Evolutionary conservation across 345 rosid species (phyloP), one percentile per base, ranked within the genome.

Genomic region (Trapa incisa): DNA sequence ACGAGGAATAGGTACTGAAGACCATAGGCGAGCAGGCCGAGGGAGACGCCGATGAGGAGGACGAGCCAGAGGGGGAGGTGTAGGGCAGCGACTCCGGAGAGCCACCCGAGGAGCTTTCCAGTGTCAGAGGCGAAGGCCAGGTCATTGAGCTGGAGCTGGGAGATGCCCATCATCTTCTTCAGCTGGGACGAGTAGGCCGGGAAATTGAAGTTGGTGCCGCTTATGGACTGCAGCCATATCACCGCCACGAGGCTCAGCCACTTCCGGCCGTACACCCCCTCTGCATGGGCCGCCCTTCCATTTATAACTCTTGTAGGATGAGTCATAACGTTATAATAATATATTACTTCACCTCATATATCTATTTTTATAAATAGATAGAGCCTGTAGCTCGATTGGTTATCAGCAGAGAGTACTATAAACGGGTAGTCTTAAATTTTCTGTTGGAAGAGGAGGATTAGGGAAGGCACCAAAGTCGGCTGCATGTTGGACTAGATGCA

Each of bases 51-150:
- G 29, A 79, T 69, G 43, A 94, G 67, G 67, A 94, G 97, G 45
- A 91, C 95, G 0, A 87, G 72, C 75, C 89, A 86, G 4, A 89
- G 81, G 15, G 97, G 97, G 33, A 94, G 80, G 65, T 87, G 69
- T 0, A 80, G 75, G 13, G 99, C 76, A 2, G 99, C 99, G 13
- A 89, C 38, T n/a, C 99, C 97, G 17, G 99, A 78, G 35, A 91
- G 8, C 74, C 89, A 94, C 0, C 99, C 99, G 8, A 94, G 58
- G 62, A 94, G 82, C 80, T 94, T 94, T 22, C 97, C 96, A 11
- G 99, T 85, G 61, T 94, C 95, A 0, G 96, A 87, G 70, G 99
- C 99, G 37, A 91, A 94, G 37, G 97, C 91, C 47, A 94, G 91
- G 70, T 83, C 80, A 74, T 91, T 94, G 66, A 94, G 89, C 61